A percentile compares a stretch with the other conserved stretches of the same genome.
phyloP scores from a whole-genome alignment of 2,329 filamentous ascomycete genomes.

The Fusarium anguioides region DNA sequence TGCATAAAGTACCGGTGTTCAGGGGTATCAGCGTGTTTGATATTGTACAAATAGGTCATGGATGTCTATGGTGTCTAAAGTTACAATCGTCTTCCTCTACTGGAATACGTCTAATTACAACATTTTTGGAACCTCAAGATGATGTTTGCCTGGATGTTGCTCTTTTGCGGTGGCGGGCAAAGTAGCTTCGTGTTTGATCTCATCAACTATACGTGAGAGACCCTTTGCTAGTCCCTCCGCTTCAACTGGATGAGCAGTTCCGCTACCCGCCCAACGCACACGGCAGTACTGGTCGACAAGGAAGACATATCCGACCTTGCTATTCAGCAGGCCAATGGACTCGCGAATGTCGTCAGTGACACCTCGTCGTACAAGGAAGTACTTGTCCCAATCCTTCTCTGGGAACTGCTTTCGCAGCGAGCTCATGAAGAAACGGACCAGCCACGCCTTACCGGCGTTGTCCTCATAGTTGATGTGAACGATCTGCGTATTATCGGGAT shows the following conservation, averaged over 20 bases:
- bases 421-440: slow-evolving; percentile 68
- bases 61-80: slow-evolving; percentile 39
- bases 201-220: slow-evolving; percentile 70
- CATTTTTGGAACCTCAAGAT: slow-evolving; percentile 45
- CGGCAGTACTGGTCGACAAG: slow-evolving; percentile 87
- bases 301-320: slow-evolving; percentile 94
- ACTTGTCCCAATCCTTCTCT: slow-evolving; percentile 66
- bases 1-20: slow-evolving; percentile 49
- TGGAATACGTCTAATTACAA: slow-evolving; percentile 39
- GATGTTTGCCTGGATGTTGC: slow-evolving; percentile 48
- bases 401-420: slow-evolving; percentile 62
- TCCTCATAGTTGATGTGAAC: slow-evolving; percentile 92
- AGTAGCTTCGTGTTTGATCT: slow-evolving; percentile 57
- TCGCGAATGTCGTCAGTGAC: slow-evolving; percentile 71
- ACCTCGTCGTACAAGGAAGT: slow-evolving; percentile 70
- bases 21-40: slow-evolving; percentile 52
- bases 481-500: slow-evolving; percentile 71
- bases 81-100: slow-evolving; percentile 39
- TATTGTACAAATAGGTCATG: slow-evolving; percentile 49
- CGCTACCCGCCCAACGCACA: slow-evolving; percentile 95
- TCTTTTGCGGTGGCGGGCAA: slow-evolving; percentile 51
- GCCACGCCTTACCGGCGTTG: slow-evolving; percentile 73
- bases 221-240: slow-evolving; percentile 73
- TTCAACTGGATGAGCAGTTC: slow-evolving; percentile 72
- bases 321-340: slow-evolving; percentile 79